A percentile compares a stretch with the other conserved stretches of the same genome.
phyloP scores from a whole-genome alignment of 2,329 filamentous ascomycete genomes.

The Colletotrichum somersetense region DNA sequence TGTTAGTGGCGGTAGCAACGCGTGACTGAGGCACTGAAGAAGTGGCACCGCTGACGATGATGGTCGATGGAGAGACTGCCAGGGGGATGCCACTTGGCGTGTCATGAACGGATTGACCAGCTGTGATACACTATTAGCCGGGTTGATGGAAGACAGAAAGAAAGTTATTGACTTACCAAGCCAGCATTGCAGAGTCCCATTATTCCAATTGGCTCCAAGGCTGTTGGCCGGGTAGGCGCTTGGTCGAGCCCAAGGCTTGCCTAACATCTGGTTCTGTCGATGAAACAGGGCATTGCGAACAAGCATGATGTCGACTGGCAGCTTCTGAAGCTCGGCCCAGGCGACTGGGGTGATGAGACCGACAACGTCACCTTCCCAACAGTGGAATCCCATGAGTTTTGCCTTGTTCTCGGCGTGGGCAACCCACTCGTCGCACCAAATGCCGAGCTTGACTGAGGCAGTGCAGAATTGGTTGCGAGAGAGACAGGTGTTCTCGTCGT shows the following conservation, averaged over 20 bases:
- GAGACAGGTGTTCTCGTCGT: slow-evolving; percentile 56
- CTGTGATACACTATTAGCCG: slow-evolving; percentile 5
- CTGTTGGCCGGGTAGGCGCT: slow-evolving; percentile 41
- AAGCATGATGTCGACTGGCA: slow-evolving; percentile 49
- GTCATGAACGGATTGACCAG: slow-evolving; percentile 14
- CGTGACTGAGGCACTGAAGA: neutral
- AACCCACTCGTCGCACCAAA: slow-evolving; percentile 56
- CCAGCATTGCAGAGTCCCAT: slow-evolving; percentile 52
- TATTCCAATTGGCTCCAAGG: slow-evolving; percentile 46
- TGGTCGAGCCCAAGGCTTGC: neutral
- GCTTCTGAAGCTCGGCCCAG: slow-evolving; percentile 47
- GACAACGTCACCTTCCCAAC: slow-evolving; percentile 46
- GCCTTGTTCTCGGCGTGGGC: slow-evolving; percentile 46
- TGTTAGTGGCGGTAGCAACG: neutral
- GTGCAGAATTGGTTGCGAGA: slow-evolving; percentile 45
- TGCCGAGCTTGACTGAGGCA: slow-evolving; percentile 48
- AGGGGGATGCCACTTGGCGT: slow-evolving; percentile 27
- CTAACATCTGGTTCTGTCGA: slow-evolving; percentile 47
- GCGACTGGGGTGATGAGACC: slow-evolving; percentile 47
- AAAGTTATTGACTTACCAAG: slow-evolving; percentile 49
- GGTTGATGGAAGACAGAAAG: neutral
- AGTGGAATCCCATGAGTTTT: slow-evolving; percentile 49
- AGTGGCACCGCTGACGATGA: neutral
- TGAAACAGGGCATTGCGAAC: slow-evolving; percentile 51
- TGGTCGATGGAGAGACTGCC: neutral